Percentiles rank a stretch among this genome's conserved stretches.
These are phyloP conservation scores for Calonectria montana DNA, from an alignment of 2,329 filamentous ascomycete species.

Conservation along the genomic window DNA sequence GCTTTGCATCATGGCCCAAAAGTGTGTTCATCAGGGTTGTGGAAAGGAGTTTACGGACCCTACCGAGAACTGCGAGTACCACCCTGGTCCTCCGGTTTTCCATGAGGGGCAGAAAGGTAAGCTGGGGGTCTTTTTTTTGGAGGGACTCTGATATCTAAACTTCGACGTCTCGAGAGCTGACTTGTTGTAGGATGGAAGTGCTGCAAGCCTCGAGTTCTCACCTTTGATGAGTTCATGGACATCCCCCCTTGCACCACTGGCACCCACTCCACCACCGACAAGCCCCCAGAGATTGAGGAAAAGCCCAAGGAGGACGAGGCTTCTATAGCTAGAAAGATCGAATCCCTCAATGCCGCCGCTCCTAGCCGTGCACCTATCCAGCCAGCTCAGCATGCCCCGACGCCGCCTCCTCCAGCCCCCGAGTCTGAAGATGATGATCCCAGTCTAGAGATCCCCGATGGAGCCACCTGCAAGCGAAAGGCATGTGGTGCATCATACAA, in stretches of 20 bases:
- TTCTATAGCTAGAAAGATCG: slow-evolving; percentile 57
- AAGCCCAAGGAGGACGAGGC: slow-evolving; percentile 59
- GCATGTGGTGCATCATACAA: slow-evolving; percentile 78
- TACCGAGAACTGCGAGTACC: slow-evolving; percentile 88
- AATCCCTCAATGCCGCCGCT: slow-evolving; percentile 63
- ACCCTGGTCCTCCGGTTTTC: slow-evolving; percentile 93
- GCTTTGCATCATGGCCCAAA: slow-evolving; percentile 71
- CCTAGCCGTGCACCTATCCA: slow-evolving; percentile 54
- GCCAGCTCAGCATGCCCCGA: slow-evolving; percentile 59
- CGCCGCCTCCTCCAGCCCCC: slow-evolving; percentile 70
- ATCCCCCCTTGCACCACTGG: slow-evolving; percentile 95
- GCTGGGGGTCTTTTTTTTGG: slow-evolving; percentile 2
- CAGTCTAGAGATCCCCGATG: slow-evolving; percentile 76
- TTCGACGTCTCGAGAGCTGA: slow-evolving; percentile 22
- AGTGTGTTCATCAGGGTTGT: slow-evolving; percentile 97
- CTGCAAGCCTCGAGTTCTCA: slow-evolving; percentile 96
- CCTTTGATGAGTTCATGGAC: slow-evolving; percentile 96
- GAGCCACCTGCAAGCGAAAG: slow-evolving; percentile 80
- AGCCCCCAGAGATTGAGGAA: slow-evolving; percentile 71
- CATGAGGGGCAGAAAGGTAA: slow-evolving; percentile 98
- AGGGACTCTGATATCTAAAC: neutral
- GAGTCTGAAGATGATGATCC: slow-evolving; percentile 93
- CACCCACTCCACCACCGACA: slow-evolving; percentile 89
- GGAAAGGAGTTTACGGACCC: slow-evolving; percentile 87
- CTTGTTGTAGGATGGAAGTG: slow-evolving; percentile 87